Evolutionary conservation across 2,329 filamentous ascomycete species (phyloP).

Genomic region (Colletotrichum tamarilloi): DNA sequence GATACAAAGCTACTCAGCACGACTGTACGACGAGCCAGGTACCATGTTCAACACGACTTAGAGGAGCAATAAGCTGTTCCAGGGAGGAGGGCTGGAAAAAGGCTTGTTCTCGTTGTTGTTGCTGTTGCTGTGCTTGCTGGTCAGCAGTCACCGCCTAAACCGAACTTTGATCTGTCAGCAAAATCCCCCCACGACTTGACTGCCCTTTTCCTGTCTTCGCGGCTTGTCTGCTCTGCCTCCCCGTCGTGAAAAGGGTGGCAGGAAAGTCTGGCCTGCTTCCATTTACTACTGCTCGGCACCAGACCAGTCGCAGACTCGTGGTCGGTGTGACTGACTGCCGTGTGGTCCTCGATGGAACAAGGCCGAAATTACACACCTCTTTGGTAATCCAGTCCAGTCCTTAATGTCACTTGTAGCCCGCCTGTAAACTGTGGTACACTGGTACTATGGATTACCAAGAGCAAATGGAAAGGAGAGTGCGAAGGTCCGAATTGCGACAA

Average conservation of each 20-base stretch:
- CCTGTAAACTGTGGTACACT: background rate
- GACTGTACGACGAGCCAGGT: background rate
- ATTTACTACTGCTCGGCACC: background rate
- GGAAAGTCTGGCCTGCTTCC: background rate
- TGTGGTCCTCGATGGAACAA: background rate
- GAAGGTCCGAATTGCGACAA: background rate
- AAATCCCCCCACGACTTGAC: slow-evolving; percentile 1
- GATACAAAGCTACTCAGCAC: too few species aligned
- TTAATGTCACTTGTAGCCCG: background rate
- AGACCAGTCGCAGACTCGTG: background rate
- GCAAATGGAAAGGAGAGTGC: background rate
- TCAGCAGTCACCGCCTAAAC: slow-evolving; percentile 23
- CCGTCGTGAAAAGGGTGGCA: background rate
- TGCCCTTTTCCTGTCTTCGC: background rate
- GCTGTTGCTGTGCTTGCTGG: too few species aligned
- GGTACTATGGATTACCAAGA: background rate
- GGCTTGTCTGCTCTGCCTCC: background rate
- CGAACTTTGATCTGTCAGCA: slow-evolving; percentile 30
- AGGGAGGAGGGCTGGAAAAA: slow-evolving; percentile 27
- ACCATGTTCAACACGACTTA: background rate
- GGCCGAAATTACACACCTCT: background rate
- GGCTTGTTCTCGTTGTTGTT: background rate
- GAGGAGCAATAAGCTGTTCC: slow-evolving; percentile 34
- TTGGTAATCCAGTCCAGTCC: background rate
- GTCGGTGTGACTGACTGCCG: slow-evolving; percentile 12